phyloP scores from a whole-genome alignment of 2,329 filamentous ascomycete genomes.

The Cercospora zeae-maydis region DNA sequence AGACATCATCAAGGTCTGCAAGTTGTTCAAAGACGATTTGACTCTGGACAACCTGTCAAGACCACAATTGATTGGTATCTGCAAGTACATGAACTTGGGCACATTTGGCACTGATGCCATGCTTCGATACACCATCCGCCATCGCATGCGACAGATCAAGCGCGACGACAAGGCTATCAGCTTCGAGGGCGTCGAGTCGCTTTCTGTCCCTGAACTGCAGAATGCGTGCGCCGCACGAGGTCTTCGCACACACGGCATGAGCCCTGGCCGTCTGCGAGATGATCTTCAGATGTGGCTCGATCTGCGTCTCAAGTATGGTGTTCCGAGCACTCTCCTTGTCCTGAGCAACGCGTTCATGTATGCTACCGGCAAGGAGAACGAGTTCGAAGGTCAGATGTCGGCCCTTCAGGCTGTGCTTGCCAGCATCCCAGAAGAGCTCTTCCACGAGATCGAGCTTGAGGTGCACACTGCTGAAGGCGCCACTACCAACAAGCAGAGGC shows the following conservation, averaged over 20 bases:
- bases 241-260: constrained; percentile 87
- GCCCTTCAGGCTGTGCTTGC: constrained; percentile 88
- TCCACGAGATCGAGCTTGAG: constrained; percentile 99
- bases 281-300: constrained; percentile 94
- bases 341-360: constrained; percentile 98
- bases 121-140: constrained; percentile 93
- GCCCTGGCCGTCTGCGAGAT: constrained; percentile 78
- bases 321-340: constrained; percentile 93
- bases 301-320: constrained; percentile 84
- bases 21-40: constrained; percentile 96
- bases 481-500: constrained; percentile 96
- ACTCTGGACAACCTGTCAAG: constrained; percentile 95
- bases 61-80: constrained; percentile 94
- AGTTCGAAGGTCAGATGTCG: constrained; percentile 86
- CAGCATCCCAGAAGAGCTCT: constrained; percentile 93
- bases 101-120: constrained; percentile 97
- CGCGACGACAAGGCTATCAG: constrained; percentile 91
- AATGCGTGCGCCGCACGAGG: constrained; percentile 87
- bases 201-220: constrained; percentile 92
- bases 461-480: constrained; percentile 95
- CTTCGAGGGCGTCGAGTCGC: constrained; percentile 86
- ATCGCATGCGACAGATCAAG: constrained; percentile 99
- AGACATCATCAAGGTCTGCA: constrained; percentile 98
- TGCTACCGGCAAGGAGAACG: constrained; percentile 75
- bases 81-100: constrained; percentile 96